Base-by-base conservation (phyloP, 2,329 filamentous ascomycete species). In the Madurella mycetomatis region DNA sequence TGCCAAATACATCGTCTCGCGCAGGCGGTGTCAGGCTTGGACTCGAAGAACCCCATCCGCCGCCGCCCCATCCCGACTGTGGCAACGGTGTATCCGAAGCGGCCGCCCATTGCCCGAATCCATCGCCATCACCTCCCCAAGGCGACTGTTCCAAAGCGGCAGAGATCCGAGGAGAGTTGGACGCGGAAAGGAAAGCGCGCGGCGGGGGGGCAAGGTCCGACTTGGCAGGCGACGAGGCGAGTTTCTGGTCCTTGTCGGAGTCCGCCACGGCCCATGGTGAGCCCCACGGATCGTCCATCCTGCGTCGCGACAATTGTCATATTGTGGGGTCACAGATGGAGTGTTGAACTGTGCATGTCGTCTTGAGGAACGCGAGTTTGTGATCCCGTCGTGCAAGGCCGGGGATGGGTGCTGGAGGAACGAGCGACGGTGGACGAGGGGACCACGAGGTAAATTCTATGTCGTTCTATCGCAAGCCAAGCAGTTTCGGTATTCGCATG, bases 231-330 rank as follows among this genome's bases (percentile, higher is more conserved):
- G 67, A 66, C 41, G 66, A 68, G 15, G 67, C 60, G 13, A 60
- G 58, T 25, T 66, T 62, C 30, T 61, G 58, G 44, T 68, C 66
- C 58, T 67, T 67, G 54, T 66, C 60, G 40, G 62, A 59, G 63
- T 78, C 68, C 65, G 71, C 66, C 55, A 72, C 73, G 56, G 76
- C 74, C 81, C 81, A 83, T 69, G 81, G 81, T 62, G 80, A 82
- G 69, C 77, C 78, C 81, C 81, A 84, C 64, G 81, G 80, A 79
- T 84, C 79, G 67, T 84, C 81, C 81, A 84, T 84, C 60, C 65
- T 71, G 67, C 50, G 31, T 47, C 43, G 55, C 51, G 54, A 55
- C 55, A 55, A 55, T 57, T 56, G 43, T 65, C 62, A 65, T 65
- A 57, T 49, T 63, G 56, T 47, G 55, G 51, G 30, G 47, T 42